Percentiles rank a stretch among this genome's conserved stretches.
Conservation (phyloP, 2,329 filamentous ascomycete species). For the Didymella exigua region DNA sequence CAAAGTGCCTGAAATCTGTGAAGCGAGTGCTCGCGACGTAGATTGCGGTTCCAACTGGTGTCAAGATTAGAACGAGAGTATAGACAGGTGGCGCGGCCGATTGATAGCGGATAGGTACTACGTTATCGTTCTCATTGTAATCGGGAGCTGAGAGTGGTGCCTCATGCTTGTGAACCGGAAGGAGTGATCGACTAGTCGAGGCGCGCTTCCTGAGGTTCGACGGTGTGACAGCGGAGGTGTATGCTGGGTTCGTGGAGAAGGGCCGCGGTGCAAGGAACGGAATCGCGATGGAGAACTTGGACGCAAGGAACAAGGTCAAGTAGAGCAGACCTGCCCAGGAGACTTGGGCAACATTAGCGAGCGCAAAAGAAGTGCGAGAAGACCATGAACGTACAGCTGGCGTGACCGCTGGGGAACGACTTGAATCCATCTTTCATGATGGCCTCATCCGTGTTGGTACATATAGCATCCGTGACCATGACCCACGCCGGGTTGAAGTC, state of each 20-base stretch:
- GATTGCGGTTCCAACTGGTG: conserved; percentile 75
- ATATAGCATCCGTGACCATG: conserved; percentile 78
- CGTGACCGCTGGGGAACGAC: conserved; percentile 80
- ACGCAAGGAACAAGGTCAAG: conserved; percentile 83
- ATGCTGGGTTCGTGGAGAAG: conserved; percentile 56
- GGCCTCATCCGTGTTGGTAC: conserved; percentile 65
- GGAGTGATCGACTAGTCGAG: conserved; percentile 13
- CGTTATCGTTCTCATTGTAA: conserved; percentile 34
- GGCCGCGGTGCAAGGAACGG: conserved; percentile 66
- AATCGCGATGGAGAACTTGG: conserved; percentile 76
- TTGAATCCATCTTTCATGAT: conserved; percentile 81
- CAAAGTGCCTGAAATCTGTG: conserved; percentile 87
- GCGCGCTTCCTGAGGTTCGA: conserved; percentile 38
- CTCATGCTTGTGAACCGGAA: conserved; percentile 37
- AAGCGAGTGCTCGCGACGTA: conserved; percentile 87
- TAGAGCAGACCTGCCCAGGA: conserved; percentile 83
- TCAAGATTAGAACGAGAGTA: conserved; percentile 70
- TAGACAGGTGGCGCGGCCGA: conserved; percentile 84
- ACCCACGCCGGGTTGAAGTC: conserved; percentile 63
- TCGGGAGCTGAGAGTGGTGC: conserved; percentile 24
- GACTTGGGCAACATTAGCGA: conserved; percentile 47
- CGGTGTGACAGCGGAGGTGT: conserved; percentile 52
- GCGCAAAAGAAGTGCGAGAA: background rate
- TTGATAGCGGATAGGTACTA: conserved; percentile 67
- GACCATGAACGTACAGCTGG: conserved; percentile 60